Percentiles rank a stretch among this genome's conserved stretches.
Evolutionary conservation across 2,329 filamentous ascomycete genomes (phyloP).

Genomic region (Pseudogymnoascus sp.): DNA sequence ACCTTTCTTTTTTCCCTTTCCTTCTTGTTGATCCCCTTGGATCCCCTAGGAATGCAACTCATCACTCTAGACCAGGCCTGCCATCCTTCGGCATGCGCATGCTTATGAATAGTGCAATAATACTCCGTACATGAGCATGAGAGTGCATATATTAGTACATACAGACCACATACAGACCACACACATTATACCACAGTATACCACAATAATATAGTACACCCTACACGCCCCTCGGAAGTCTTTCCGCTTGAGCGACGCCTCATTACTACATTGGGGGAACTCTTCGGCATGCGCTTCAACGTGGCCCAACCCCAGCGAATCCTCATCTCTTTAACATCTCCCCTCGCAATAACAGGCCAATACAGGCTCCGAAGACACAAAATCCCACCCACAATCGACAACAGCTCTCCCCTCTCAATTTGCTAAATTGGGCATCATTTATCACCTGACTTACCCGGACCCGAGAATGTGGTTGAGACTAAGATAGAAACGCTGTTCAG

Average conservation of each 20-base stretch:
- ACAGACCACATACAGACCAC: neutral
- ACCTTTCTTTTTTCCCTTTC: neutral
- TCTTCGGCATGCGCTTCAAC: conserved; percentile 1
- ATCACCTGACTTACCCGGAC: conserved; percentile 5
- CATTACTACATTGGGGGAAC: neutral
- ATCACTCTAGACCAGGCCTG: neutral
- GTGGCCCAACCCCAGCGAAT: conserved; percentile 5
- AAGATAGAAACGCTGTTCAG: conserved; percentile 3
- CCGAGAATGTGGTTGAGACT: conserved; percentile 5
- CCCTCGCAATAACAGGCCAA: neutral
- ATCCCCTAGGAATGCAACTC: neutral
- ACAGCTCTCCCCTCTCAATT: neutral
- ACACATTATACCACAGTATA: neutral
- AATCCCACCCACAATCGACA: neutral
- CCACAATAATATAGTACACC: neutral
- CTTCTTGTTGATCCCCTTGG: neutral
- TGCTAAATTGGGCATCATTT: neutral
- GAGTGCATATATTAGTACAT: neutral
- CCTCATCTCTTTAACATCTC: neutral
- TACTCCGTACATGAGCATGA: neutral
- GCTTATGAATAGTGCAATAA: conserved; percentile 1
- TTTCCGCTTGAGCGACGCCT: conserved; percentile 2
- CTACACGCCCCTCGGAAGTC: neutral
- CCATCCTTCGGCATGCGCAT: neutral
- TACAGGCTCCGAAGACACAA: neutral